These are phyloP conservation scores for Cucumis cinereus DNA, from an alignment of 306 rosid species.

Conservation along the genomic window DNA sequence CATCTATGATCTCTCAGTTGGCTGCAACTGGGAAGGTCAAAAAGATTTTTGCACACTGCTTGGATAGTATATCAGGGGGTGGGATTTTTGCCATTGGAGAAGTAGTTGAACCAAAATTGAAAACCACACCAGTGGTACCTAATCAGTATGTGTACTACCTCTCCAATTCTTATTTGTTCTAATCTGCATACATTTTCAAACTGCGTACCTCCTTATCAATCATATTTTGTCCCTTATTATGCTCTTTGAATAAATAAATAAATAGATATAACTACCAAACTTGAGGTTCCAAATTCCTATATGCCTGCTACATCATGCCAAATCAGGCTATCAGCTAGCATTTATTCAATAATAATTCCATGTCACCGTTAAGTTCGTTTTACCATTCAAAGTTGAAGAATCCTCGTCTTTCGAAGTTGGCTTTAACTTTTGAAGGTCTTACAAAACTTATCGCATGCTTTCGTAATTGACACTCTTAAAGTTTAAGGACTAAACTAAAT, in stretches of 20 bases:
- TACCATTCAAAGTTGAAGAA: not conserved
- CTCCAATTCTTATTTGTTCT: slow-evolving; percentile 1
- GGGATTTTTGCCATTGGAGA: slow-evolving; percentile 87
- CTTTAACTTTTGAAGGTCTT: not conserved
- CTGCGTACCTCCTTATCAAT: not conserved
- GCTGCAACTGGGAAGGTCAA: slow-evolving; percentile 69
- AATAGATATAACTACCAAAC: not conserved
- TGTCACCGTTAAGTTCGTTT: not conserved
- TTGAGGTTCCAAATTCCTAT: not conserved
- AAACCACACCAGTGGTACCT: slow-evolving; percentile 42
- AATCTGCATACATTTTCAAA: not conserved
- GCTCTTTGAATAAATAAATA: not conserved
- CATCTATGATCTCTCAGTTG: slow-evolving; percentile 86
- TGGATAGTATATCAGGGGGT: slow-evolving; percentile 60
- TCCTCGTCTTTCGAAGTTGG: not conserved
- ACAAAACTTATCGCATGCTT: not conserved
- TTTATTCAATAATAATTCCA: not conserved
- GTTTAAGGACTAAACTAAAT: not conserved
- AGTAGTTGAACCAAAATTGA: slow-evolving; percentile 52
- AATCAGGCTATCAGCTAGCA: not conserved
- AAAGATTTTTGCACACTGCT: slow-evolving; percentile 78
- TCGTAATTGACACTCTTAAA: not conserved
- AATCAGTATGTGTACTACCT: slow-evolving; percentile 37
- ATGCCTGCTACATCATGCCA: not conserved
- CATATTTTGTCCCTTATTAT: not conserved